Base-by-base conservation (phyloP, 345 rosid species). In the Euphorbia peplus region DNA sequence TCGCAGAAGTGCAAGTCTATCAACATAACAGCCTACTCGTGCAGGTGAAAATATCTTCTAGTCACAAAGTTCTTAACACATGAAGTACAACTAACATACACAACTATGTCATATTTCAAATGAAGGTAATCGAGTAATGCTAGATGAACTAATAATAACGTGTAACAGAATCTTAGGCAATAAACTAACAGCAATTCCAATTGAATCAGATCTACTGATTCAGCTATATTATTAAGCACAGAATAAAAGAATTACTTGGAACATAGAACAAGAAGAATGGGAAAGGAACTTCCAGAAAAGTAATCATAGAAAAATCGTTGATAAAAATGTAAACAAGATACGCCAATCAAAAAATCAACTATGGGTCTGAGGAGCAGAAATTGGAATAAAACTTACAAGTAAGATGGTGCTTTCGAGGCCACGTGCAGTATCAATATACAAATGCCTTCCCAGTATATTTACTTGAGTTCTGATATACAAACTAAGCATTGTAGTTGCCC, bases 391-490 rank as follows among this genome's bases (percentile, higher is more conserved):
- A n/a, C 96, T 88, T 91, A 93, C 97, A 30, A 82, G 81, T 64
- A 77, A 74, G 72, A 74, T 80, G 48, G 96, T 83, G 71, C 83
- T 87, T 69, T 78, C 89, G 63, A 87, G 93, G 75, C 78, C 86
- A 57, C 83, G 88, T 69, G 98, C 98, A 61, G 88, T 88, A 79
- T 90, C 98, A 51, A 95, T 82, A 76, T 95, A 95, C 66, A 95
- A 76, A 84, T 90, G 98, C 76, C 98, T 92, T 72, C 98, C 91
- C 58, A 95, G 82, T 73, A 95, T 88, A 82, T 95, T 95, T 81
- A 92, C 97, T 83, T 90, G 99, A 76, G 90, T 92, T 76, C 91
- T 88, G 75, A 88, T 83, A 81, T 92, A 95, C 75, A 95, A 84
- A 80, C 85, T 86, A 60, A 95, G 89, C 80, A 90, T 73, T 21